Conservation (phyloP, 2,329 filamentous ascomycete genomes). For the Leptodontidium sp. region DNA sequence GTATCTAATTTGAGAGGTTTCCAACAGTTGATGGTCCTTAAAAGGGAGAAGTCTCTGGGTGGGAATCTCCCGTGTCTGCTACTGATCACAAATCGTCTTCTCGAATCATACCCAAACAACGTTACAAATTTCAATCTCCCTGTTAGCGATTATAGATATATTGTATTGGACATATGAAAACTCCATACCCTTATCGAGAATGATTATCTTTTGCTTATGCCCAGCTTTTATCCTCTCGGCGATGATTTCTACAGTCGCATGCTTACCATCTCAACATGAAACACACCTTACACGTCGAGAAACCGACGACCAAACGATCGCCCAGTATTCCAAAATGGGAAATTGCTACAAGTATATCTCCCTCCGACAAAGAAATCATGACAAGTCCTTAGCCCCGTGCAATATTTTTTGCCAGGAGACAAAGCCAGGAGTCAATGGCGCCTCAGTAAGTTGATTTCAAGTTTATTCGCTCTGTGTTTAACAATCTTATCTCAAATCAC, state of each 20-base stretch:
- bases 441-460: background rate
- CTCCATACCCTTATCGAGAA: background rate
- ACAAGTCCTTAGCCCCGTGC: background rate
- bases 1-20: too few species aligned
- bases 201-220: background rate
- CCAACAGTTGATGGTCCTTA: too few species aligned
- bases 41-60: too few species aligned
- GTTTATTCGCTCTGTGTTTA: too few species aligned
- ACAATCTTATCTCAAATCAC: too few species aligned
- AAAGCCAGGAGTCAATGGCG: background rate
- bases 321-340: background rate
- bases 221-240: background rate
- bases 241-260: background rate
- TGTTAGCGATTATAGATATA: too few species aligned
- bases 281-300: background rate
- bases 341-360: constrained; percentile 4
- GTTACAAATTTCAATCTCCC: too few species aligned
- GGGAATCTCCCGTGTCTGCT: too few species aligned
- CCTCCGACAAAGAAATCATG: background rate
- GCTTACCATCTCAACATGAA: background rate
- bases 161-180: too few species aligned
- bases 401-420: background rate
- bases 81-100: too few species aligned
- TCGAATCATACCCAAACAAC: too few species aligned
- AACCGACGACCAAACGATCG: background rate